Base-by-base conservation (phyloP, 352 stramenopile genomes). In the Pythium dissimile region DNA sequence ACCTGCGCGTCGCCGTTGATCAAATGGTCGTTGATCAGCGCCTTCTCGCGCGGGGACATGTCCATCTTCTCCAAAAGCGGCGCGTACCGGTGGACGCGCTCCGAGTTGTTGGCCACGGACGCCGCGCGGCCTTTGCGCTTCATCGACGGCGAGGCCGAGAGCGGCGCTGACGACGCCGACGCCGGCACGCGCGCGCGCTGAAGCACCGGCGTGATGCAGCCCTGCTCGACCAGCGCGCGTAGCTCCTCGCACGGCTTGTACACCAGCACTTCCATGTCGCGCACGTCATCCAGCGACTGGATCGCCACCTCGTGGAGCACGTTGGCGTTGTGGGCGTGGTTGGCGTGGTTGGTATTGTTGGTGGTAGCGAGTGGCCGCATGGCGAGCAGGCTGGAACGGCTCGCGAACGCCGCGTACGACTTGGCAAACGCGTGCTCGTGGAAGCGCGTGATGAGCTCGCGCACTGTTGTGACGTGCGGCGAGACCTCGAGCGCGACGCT, bases 191-290 rank as follows among this genome's bases (percentile, higher is more conserved):
- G 41, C 24, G 32, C 21, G 30, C 62, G 63, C 0, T 54, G 55
- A 1, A 88, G 64, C 42, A 82, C 64, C 1, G 80, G 80, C 16
- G 81, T 92, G 49, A 92, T 67, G 52, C 79, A 89, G 20, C 79
- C 81, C 42, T 89, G 75, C 46, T 89, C 79, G 21, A 92, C 68
- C 1, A 92, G 66, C n/a, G 59, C 71, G 5, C 75, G 75, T 1
- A 92, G 73, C 69, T 92, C 81, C 3, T 89, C 77, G 53, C 81
- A 92, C 1, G 81, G 81, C 23, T 73, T 75, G 64, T 92, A 92
- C 1, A 89, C 66, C 5, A 92, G 64, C 54, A 88, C 69, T 49
- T 92, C 71, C 35, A 60, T 45, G 67, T 92, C 72, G 11, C 62
- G 50, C 15, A 89, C 43, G 30, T 88, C 79, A 34, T 61, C 44